Base-by-base conservation (phyloP, 2,329 filamentous ascomycete genomes). In the Sporothrix protearum region DNA sequence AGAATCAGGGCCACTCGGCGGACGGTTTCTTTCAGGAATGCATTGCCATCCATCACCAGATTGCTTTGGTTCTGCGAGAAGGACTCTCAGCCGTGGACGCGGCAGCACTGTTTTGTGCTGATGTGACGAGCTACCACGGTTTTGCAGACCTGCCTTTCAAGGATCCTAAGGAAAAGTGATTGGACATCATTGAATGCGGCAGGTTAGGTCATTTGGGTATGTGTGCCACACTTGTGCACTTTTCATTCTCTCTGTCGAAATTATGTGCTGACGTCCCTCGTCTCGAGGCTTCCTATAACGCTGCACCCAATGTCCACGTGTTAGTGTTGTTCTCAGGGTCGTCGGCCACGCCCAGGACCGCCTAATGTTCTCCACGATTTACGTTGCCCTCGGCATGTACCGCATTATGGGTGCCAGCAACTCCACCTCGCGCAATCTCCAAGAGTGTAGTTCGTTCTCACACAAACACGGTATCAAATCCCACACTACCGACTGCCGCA, bases 21-120 rank as follows among this genome's bases (percentile, higher is more conserved):
- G 75, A 77, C 55, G 77, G 77, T 9, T 76, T 76, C 28, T 78
- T 78, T 70, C 75, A 76, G 8, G 76, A 78, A 55, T 78, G 78
- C 72, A 74, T 76, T 45, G 74, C 75, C 22, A 74, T 76, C n/a
- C 76, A 78, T 53, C 73, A 74, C 22, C 72, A 75, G 1, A 77
- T 77, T 39, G 73, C 76, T 39, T 74, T 76, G 53, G 72, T 76
- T n/a, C 73, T 78, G 16, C 77, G 77, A 3, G 71, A 75, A 3
- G 71, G 72, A 1, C 71, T 78, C 5, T 73, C 75, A 0, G 73
- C 74, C 8, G 72, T 72, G 3, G 73, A 76, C 2, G 76, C 77
- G 0, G 77, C 77, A n/a, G 77, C 77, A 0, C 71, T 79, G 5
- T 78, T 78, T 61, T 79, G 77, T 61, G 77, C 77, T 1, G 77